Conservation (phyloP, 1,284 basidiomycete species). For the Phellopilus nigrolimitatus region DNA sequence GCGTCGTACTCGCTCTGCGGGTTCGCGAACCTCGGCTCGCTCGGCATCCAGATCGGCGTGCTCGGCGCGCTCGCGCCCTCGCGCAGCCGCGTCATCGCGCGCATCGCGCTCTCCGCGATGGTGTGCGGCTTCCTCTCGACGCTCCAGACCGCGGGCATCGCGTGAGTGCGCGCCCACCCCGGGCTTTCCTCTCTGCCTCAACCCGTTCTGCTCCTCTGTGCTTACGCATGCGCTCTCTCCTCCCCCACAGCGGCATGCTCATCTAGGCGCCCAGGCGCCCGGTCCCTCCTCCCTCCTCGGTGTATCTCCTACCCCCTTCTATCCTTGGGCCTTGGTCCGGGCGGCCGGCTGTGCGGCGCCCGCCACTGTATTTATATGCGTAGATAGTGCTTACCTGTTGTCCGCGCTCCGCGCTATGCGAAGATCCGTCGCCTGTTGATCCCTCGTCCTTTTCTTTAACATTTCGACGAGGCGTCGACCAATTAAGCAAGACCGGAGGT, state of each 20-base stretch:
- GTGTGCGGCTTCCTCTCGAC: constrained; percentile 27
- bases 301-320: neutral
- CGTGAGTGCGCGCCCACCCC: too few relatives aligned
- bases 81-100: constrained; percentile 34
- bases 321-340: too few relatives aligned
- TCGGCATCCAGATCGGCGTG: constrained; percentile 91
- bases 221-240: constrained; percentile 7
- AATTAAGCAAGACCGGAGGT: too few relatives aligned
- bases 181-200: neutral
- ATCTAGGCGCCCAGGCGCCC: constrained; percentile 5
- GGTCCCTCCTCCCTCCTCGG: neutral
- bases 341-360: too few relatives aligned
- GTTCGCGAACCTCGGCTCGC: constrained; percentile 82
- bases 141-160: constrained; percentile 19
- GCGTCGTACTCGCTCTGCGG: constrained; percentile 83
- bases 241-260: constrained; percentile 15
- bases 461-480: too few relatives aligned
- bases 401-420: too few relatives aligned
- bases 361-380: too few relatives aligned
- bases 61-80: constrained; percentile 48
- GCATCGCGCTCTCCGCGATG: constrained; percentile 36
- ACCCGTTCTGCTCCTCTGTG: neutral
- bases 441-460: too few relatives aligned
- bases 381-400: too few relatives aligned
- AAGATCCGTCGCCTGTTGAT: too few relatives aligned